A percentile compares a stretch with the other conserved stretches of the same genome.
Conservation (phyloP, 768 basidiomycete species). For the Tylopilus plumbeoviolaceoides region DNA sequence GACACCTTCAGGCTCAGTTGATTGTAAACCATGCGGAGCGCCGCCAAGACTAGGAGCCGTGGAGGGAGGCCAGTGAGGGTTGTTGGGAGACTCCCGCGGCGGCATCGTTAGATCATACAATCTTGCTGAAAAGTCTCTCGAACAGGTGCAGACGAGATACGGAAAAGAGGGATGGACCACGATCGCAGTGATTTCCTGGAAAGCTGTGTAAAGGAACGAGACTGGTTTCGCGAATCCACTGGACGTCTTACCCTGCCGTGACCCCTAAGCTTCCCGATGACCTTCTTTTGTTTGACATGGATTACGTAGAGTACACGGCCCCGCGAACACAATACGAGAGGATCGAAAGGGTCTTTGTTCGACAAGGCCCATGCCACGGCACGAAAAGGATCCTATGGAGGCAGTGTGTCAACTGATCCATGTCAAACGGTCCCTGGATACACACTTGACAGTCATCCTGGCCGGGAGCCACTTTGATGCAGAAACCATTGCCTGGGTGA, state of each 20-base stretch:
- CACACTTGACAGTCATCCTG: conserved; percentile 19
- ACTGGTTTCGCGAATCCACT: background rate
- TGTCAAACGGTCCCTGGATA: background rate
- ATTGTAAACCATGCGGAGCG: conserved; percentile 64
- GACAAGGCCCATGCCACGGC: conserved; percentile 59
- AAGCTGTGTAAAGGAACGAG: conserved; percentile 28
- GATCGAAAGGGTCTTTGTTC: conserved; percentile 42
- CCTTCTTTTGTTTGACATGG: conserved; percentile 37
- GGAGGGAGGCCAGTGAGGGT: conserved; percentile 58
- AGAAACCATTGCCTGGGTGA: conserved; percentile 20
- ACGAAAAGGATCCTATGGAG: conserved; percentile 20
- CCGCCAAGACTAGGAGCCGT: conserved; percentile 52
- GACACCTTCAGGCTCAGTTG: conserved; percentile 55
- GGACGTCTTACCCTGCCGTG: conserved; percentile 64
- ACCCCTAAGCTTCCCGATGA: conserved; percentile 54
- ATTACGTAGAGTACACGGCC: conserved; percentile 55
- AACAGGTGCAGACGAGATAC: conserved; percentile 65
- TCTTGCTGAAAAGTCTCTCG: conserved; percentile 64
- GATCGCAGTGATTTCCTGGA: conserved; percentile 59
- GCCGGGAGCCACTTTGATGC: conserved; percentile 32
- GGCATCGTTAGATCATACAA: conserved; percentile 58
- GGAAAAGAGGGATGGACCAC: conserved; percentile 57
- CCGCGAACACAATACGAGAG: conserved; percentile 54
- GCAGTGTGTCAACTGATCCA: conserved; percentile 7
- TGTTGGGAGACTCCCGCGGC: conserved; percentile 35